Evolutionary conservation across 805 yeast species (phyloP).

Genomic region (Deakozyma indianensis): DNA sequence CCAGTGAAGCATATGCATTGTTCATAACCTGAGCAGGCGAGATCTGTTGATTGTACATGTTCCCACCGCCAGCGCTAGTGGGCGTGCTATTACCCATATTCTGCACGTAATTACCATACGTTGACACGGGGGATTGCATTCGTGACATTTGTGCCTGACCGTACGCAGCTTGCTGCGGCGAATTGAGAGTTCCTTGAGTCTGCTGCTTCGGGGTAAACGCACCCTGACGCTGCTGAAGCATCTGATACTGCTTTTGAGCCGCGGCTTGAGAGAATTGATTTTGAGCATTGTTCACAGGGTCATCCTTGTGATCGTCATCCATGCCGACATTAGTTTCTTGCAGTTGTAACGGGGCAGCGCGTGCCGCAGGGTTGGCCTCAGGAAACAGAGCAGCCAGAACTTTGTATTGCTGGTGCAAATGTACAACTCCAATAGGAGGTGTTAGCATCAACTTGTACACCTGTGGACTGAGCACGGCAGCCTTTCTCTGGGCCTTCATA

Average conservation of each 20-base stretch:
- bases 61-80: not conserved
- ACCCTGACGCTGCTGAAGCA: not conserved
- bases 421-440: not conserved
- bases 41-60: slow-evolving; percentile 1
- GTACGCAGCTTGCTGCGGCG: not conserved
- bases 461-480: not conserved
- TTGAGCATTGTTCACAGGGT: not conserved
- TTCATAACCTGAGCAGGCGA: slow-evolving; percentile 1
- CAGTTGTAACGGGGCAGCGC: not conserved
- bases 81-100: not conserved
- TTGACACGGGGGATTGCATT: not conserved
- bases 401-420: not conserved
- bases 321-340: not conserved
- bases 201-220: not conserved
- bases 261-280: not conserved
- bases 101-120: not conserved
- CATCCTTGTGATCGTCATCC: not conserved
- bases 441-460: not conserved
- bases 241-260: not conserved
- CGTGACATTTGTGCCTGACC: not conserved
- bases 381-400: not conserved
- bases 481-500: not conserved
- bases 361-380: not conserved
- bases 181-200: not conserved
- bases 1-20: not conserved